Percentiles rank a stretch among this genome's conserved stretches.
Evolutionary conservation across 2,329 filamentous ascomycete species (phyloP).

Genomic region (Stachybotrys chartarum): DNA sequence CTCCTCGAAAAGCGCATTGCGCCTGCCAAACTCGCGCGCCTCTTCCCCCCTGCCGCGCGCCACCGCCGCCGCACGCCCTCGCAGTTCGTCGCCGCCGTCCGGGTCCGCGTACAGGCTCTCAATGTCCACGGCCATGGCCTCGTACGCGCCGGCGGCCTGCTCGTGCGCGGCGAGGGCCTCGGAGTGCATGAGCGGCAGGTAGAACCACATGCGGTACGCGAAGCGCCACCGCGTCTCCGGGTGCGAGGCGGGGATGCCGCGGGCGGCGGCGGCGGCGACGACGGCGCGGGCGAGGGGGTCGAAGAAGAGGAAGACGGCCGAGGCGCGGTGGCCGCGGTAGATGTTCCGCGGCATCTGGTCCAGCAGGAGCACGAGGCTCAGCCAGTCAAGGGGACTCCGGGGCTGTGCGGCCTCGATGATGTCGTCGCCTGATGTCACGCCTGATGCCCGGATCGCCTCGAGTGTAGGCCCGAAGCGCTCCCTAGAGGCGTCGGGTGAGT

Average conservation of each 20-base stretch:
- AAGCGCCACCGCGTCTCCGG: slow-evolving; percentile 24
- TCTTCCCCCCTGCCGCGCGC: slow-evolving; percentile 16
- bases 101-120: slow-evolving; percentile 17
- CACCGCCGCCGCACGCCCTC: slow-evolving; percentile 17
- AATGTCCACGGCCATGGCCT: slow-evolving; percentile 23
- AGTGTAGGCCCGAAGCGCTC: slow-evolving; percentile 20
- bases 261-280: slow-evolving; percentile 24
- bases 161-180: slow-evolving; percentile 42
- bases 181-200: slow-evolving; percentile 53
- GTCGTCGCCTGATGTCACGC: slow-evolving; percentile 17
- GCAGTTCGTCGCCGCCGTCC: slow-evolving; percentile 16
- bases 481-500: neutral
- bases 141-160: slow-evolving; percentile 21
- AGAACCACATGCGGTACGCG: slow-evolving; percentile 46
- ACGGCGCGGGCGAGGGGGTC: slow-evolving; percentile 46
- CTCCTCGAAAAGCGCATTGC: slow-evolving; percentile 26
- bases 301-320: slow-evolving; percentile 44
- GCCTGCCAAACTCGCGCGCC: slow-evolving; percentile 13
- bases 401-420: slow-evolving; percentile 20
- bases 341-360: slow-evolving; percentile 59
- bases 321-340: slow-evolving; percentile 41
- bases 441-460: slow-evolving; percentile 21
- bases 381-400: slow-evolving; percentile 24
- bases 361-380: slow-evolving; percentile 49
- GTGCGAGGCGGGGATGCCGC: slow-evolving; percentile 17